These are phyloP conservation scores for Saccharum hybrid DNA, from an alignment of 202 grass and related monocot species.

Conservation along the genomic window DNA sequence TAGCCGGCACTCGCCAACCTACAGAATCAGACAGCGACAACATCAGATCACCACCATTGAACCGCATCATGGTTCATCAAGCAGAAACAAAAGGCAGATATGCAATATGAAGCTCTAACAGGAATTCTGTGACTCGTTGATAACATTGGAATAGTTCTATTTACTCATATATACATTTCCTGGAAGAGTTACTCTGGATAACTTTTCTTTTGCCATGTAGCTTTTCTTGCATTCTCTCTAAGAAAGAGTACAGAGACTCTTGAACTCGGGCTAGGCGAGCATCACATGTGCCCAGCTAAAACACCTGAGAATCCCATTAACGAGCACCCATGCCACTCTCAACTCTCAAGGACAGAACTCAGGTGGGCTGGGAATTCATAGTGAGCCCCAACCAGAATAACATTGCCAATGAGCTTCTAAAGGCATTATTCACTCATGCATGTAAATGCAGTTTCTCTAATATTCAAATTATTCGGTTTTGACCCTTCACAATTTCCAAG, in stretches of 20 bases:
- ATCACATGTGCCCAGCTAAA: neutral
- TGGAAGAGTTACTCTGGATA: neutral
- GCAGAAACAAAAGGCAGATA: neutral
- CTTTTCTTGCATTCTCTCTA: neutral
- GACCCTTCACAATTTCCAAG: neutral
- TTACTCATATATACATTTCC: conserved; percentile 4
- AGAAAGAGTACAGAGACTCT: neutral
- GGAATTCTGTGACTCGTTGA: neutral
- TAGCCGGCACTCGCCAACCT: conserved; percentile 55
- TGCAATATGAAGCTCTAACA: neutral
- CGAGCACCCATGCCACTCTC: neutral
- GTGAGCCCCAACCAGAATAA: neutral
- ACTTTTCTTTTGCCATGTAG: neutral
- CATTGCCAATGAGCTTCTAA: neutral
- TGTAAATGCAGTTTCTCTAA: neutral
- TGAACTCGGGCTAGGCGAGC: neutral
- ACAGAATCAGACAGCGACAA: conserved; percentile 6
- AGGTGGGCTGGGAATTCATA: neutral
- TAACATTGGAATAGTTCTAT: neutral
- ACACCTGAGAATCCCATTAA: neutral
- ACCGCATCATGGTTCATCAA: conserved; percentile 5
- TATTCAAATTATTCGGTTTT: neutral
- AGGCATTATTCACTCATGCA: neutral
- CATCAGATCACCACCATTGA: conserved; percentile 12
- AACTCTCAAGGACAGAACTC: neutral